A percentile compares a stretch with the other conserved stretches of the same genome.
Evolutionary conservation across 495 filamentous ascomycete species (phyloP).

Genomic region (Lasiosphaeria miniovina): DNA sequence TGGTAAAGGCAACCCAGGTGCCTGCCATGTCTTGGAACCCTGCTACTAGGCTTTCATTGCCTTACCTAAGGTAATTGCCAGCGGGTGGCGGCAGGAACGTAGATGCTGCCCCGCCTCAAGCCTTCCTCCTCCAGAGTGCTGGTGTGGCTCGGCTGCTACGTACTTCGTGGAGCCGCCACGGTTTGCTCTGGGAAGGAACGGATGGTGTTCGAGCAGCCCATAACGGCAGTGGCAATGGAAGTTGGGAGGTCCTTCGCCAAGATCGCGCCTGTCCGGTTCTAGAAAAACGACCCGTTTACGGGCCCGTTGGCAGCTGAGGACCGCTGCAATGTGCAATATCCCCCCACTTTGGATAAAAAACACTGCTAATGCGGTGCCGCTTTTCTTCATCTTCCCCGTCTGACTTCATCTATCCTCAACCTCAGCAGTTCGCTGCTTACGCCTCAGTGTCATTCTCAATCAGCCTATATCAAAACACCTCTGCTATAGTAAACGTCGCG

Average conservation of each 20-base stretch:
- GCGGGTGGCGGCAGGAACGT: too few relatives aligned
- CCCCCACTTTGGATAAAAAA: slow-evolving; percentile 36
- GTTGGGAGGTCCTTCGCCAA: slow-evolving; percentile 5
- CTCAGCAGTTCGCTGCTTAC: slow-evolving; percentile 3
- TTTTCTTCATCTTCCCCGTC: slow-evolving; percentile 16
- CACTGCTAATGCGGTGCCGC: slow-evolving; percentile 15
- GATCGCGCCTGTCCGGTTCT: slow-evolving; percentile 18
- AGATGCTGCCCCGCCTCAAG: too few relatives aligned
- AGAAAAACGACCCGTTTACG: slow-evolving; percentile 16
- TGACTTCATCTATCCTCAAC: slow-evolving; percentile 28
- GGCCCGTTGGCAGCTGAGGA: slow-evolving; percentile 10
- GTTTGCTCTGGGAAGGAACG: neutral
- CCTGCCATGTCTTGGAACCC: too few relatives aligned
- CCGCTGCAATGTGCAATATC: slow-evolving; percentile 18
- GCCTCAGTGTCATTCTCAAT: slow-evolving; percentile 19
- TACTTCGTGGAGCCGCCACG: too few relatives aligned
- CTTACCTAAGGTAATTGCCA: too few relatives aligned
- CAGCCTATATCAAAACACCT: slow-evolving; percentile 31
- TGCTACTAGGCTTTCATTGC: too few relatives aligned
- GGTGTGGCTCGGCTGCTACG: too few relatives aligned
- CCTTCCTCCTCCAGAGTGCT: too few relatives aligned
- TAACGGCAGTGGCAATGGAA: too few relatives aligned
- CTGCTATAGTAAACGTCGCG: slow-evolving; percentile 27
- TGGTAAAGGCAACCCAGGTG: too few relatives aligned
- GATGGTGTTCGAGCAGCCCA: neutral